Evolutionary conservation across 352 stramenopile species (phyloP), one percentile per base, ranked within the genome.

Genomic region (Aphanomyces invadans): DNA sequence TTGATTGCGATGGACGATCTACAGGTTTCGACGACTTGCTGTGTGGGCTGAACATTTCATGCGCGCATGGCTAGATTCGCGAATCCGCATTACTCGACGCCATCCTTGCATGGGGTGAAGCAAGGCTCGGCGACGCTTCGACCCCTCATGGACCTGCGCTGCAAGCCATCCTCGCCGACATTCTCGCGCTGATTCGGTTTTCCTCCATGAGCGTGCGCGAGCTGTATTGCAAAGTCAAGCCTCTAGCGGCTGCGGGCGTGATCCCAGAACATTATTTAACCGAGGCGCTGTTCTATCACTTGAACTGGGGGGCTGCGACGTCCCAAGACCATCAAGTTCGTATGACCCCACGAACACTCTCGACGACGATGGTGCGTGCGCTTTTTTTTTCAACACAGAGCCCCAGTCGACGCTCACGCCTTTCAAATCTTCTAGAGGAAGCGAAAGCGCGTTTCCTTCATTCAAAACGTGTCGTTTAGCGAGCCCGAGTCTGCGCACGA

Each of bases 401-500:
- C 19, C 11, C 17, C 1, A 45, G 51, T 59, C 19, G 11, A 28
- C 10, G 7, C 31, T 23, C 2, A 33, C 48, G 53, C 28, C 3
- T 28, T 54, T 23, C 25, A n/a, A n/a, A n/a, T n/a, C n/a, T n/a
- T 38, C 21, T 57, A 67, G 44, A 75, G 86, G 26, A 95, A 95
- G 68, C 82, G 83, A 15, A 95, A 95, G 64, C 83, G 86, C 2
- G 86, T 95, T 19, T 95, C 86, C 46, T 95, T 95, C 68, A 92
- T 86, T 28, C 86, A 95, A 57, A 81, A 90, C 57, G 83, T 95
- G 9, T 91, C 86, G n/a, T 95, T 95, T 62, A 57, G 42, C 42
- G 49, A 57, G 19, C 46, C 46, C 46, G 46, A 54, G 9, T 21
- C 46, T n/a, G n/a, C n/a, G n/a, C n/a, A n/a, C n/a, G n/a, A n/a